Percentiles rank a stretch among this genome's conserved stretches.
Conservation (phyloP, 129 eudicot genomes). For the Pseudognaphalium luteoalbum region DNA sequence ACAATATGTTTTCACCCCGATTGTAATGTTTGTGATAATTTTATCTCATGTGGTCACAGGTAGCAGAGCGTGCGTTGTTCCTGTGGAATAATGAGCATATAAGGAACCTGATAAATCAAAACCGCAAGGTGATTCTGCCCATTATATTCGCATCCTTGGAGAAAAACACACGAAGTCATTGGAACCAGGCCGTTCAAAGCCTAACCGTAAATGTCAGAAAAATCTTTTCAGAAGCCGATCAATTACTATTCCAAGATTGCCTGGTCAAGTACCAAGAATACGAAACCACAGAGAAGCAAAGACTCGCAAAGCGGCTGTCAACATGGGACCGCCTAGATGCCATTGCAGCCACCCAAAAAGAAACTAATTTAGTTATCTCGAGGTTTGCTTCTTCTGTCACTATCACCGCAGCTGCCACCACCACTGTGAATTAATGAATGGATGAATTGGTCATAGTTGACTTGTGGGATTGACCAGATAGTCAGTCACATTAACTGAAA, state of each 20-base stretch:
- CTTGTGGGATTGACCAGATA: slow-evolving; percentile 6
- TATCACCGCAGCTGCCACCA: background rate
- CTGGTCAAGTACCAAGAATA: slow-evolving; percentile 47
- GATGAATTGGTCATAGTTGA: background rate
- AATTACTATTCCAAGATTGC: slow-evolving; percentile 54
- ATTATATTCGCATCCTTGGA: slow-evolving; percentile 59
- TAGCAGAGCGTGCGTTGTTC: slow-evolving; percentile 65
- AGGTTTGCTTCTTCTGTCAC: slow-evolving; percentile 30
- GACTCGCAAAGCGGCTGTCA: slow-evolving; percentile 39
- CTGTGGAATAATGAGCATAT: slow-evolving; percentile 70
- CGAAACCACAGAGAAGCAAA: slow-evolving; percentile 48
- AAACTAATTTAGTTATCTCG: slow-evolving; percentile 37
- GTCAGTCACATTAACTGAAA: background rate
- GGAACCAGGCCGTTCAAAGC: slow-evolving; percentile 81
- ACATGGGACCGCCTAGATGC: slow-evolving; percentile 54
- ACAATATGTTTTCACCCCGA: background rate
- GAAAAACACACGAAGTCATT: slow-evolving; percentile 55
- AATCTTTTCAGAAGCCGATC: slow-evolving; percentile 55
- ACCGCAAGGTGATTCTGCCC: slow-evolving; percentile 63
- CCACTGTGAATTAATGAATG: slow-evolving; percentile 1
- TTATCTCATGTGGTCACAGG: slow-evolving; percentile 37
- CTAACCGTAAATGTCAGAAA: slow-evolving; percentile 59
- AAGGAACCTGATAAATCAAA: slow-evolving; percentile 50
- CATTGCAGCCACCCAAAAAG: slow-evolving; percentile 41
- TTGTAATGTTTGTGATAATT: background rate